Conservation (phyloP, 2,329 filamentous ascomycete genomes). For the Aspergillus sp. region DNA sequence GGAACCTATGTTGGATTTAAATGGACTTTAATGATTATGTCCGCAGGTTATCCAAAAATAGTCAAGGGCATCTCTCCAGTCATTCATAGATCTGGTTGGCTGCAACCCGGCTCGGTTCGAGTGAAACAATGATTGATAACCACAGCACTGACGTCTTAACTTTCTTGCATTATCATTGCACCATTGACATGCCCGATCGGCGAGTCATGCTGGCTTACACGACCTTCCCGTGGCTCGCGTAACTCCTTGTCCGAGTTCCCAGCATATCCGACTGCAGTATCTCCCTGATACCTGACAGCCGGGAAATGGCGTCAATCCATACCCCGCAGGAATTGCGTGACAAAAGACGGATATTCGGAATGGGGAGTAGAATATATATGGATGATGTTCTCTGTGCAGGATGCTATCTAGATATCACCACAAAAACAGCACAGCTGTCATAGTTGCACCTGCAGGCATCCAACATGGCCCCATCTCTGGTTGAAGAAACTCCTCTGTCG, state of each 20-base stretch:
- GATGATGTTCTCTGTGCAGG: neutral
- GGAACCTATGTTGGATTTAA: no score
- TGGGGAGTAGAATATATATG: conserved; percentile 13
- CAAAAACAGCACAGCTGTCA: neutral
- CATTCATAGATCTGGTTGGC: neutral
- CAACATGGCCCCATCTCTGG: conserved; percentile 39
- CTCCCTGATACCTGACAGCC: neutral
- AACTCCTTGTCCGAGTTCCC: neutral
- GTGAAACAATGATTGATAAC: neutral
- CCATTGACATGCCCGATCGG: neutral
- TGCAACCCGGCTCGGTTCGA: neutral
- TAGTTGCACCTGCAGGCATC: neutral
- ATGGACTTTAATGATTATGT: neutral
- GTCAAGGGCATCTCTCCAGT: no score
- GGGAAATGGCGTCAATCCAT: conserved; percentile 15
- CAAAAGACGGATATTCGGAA: conserved; percentile 18
- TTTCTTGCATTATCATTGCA: conserved; percentile 1
- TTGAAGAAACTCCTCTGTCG: conserved; percentile 27
- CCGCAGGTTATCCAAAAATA: neutral
- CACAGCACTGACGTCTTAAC: neutral
- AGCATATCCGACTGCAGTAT: neutral
- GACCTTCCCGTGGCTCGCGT: neutral
- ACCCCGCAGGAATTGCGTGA: conserved; percentile 29
- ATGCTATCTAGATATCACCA: neutral
- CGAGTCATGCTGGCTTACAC: neutral